Conservation (phyloP, 1,139 yeast genomes). For the Hyphopichia fennica region DNA sequence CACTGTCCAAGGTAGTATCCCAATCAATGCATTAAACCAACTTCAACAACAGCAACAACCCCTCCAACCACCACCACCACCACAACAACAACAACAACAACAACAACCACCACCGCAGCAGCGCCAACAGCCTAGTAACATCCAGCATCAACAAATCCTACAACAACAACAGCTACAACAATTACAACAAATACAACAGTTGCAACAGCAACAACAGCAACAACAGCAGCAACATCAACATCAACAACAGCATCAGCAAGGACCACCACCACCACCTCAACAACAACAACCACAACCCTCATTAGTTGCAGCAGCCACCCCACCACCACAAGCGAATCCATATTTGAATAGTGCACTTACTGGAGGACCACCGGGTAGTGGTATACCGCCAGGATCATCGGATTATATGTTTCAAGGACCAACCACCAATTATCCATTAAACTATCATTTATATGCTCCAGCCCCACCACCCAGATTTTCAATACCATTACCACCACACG, state of each 20-base stretch:
- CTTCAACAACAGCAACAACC: background rate
- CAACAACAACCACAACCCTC: background rate
- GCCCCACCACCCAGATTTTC: constrained; percentile 74
- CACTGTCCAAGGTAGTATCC: background rate
- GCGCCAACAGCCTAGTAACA: constrained; percentile 1
- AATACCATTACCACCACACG: constrained; percentile 63
- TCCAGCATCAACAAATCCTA: constrained; percentile 5
- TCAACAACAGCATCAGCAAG: background rate
- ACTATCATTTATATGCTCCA: constrained; percentile 90
- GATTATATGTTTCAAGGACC: constrained; percentile 22
- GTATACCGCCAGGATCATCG: constrained; percentile 10
- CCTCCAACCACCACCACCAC: constrained; percentile 9
- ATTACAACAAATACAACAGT: background rate
- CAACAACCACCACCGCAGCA: constrained; percentile 4
- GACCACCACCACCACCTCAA: background rate
- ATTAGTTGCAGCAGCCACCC: constrained; percentile 7
- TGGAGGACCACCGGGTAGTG: constrained; percentile 8
- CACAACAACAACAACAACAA: constrained; percentile 2
- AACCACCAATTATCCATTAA: constrained; percentile 56
- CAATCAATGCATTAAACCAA: background rate
- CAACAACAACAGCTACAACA: constrained; percentile 6
- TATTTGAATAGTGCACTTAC: constrained; percentile 15
- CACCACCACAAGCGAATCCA: constrained; percentile 15
- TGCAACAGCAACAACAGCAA: constrained; percentile 2
- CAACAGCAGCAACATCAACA: constrained; percentile 2